Evolutionary conservation across 169 alveolate genomes (phyloP), one percentile per base, ranked within the genome.

Genomic region (Plasmodium fragile): DNA sequence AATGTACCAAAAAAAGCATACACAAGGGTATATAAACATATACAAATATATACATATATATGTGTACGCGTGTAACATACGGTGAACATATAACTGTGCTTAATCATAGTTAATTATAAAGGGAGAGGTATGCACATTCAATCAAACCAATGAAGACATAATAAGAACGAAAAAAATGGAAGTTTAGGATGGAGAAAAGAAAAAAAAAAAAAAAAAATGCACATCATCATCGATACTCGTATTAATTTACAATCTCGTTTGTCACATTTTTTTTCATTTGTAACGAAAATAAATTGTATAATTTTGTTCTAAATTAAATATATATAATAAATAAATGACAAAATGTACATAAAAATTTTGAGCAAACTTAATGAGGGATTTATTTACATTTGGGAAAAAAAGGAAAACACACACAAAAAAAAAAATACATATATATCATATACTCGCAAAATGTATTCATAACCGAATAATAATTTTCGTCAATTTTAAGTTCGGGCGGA

Each of bases 81-180:
- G 39, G 22, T 36, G 18, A 59, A 59, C 39, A 78, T 28, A 30
- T 78, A 13, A 78, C 39, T 41, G 45, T 41, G 28, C 83, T 25
- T 45, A 49, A 10, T 25, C 77, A 81, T 81, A 81, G 41, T 81
- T 81, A 81, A 81, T 81, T 81, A 81, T 32, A 81, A 81, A 81
- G 55, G 71, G 39, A 79, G 59, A 81, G 13, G 90, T 81, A 55
- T 81, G 3, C 59, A 81, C 28, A 30, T 41, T 53, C 71, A 81
- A 55, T 59, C 32, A 65, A 49, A 59, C 71, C 39, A 18, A 36
- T 22, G 25, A 69, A 30, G 82, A 53, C 28, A 34, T 82, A 65
- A 69, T 82, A 59, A 18, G 72, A 82, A 52, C 49, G 59, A 82
- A 59, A 82, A 45, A 65, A 36, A 39, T 52, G 22, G 32, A 65